These are phyloP conservation scores for Aspergillus terreus DNA, from an alignment of 2,329 filamentous ascomycete genomes.

Conservation along the genomic window DNA sequence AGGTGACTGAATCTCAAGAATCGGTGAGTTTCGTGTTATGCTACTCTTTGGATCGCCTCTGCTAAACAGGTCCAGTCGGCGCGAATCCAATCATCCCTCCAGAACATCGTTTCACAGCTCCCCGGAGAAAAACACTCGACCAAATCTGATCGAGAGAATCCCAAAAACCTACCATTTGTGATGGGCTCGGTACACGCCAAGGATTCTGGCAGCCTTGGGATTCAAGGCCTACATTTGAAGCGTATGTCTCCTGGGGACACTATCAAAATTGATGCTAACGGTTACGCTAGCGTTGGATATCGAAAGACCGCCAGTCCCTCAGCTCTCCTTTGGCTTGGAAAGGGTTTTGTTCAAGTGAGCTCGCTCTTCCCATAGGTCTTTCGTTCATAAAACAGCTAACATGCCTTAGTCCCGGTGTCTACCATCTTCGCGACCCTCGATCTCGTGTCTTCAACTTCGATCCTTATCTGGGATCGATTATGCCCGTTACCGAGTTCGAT, in stretches of 20 bases:
- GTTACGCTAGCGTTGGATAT: constrained; percentile 32
- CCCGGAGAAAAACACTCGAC: constrained; percentile 1
- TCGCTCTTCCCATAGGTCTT: not conserved
- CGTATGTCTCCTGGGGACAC: constrained; percentile 9
- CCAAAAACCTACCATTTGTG: constrained; percentile 11
- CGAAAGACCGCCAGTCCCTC: constrained; percentile 55
- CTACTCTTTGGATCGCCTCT: not conserved
- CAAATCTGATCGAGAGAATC: constrained; percentile 1
- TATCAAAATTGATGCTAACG: constrained; percentile 3
- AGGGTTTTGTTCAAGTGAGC: constrained; percentile 84
- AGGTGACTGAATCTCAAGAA: not conserved
- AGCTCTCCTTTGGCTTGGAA: constrained; percentile 71
- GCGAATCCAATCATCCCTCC: constrained; percentile 5
- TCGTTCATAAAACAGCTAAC: constrained; percentile 9
- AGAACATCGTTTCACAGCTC: constrained; percentile 2
- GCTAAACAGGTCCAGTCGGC: not conserved
- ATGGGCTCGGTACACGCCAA: constrained; percentile 9
- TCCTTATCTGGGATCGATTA: constrained; percentile 86
- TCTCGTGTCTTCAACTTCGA: constrained; percentile 95
- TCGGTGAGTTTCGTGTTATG: not conserved
- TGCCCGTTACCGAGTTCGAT: constrained; percentile 90
- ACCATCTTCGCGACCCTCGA: constrained; percentile 82
- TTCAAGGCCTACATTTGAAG: constrained; percentile 5
- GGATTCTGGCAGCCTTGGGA: constrained; percentile 2
- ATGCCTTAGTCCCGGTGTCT: constrained; percentile 65